Evolutionary conservation across 306 rosid species (phyloP).

Genomic region (Abrus precatorius): DNA sequence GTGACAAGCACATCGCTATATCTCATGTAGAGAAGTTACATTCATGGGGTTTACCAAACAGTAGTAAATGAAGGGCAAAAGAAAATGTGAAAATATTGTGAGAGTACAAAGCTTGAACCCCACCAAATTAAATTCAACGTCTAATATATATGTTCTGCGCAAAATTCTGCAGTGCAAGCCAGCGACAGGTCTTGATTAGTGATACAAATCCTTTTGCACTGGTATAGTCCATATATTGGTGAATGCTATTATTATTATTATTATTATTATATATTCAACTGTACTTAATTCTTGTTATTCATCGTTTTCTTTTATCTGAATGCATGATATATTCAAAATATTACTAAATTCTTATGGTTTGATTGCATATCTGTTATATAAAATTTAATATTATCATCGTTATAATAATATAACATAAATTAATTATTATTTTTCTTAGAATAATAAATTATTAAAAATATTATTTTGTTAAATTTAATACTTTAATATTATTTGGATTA

Average conservation of each 20-base stretch:
- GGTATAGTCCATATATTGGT: neutral
- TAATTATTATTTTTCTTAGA: too few species aligned
- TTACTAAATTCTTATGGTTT: too few species aligned
- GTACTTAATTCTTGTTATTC: too few species aligned
- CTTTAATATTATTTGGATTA: too few species aligned
- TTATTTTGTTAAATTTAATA: too few species aligned
- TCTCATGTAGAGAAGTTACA: conserved; percentile 42
- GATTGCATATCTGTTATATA: too few species aligned
- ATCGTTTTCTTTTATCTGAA: too few species aligned
- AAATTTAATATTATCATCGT: too few species aligned
- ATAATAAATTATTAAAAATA: too few species aligned
- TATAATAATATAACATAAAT: too few species aligned
- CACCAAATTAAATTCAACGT: conserved; percentile 43
- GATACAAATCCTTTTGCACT: conserved; percentile 20
- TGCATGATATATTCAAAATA: too few species aligned
- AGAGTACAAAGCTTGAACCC: conserved; percentile 19
- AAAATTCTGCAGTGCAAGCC: conserved; percentile 10
- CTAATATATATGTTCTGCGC: conserved; percentile 18
- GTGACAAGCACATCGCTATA: neutral
- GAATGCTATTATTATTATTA: conserved; percentile 6
- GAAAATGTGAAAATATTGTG: conserved; percentile 34
- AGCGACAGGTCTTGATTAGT: conserved; percentile 15
- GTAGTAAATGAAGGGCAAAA: conserved; percentile 47
- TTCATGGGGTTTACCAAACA: conserved; percentile 56
- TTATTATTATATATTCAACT: too few species aligned